Evolutionary conservation across 805 yeast species (phyloP).

Genomic region (Lachancea sp.): DNA sequence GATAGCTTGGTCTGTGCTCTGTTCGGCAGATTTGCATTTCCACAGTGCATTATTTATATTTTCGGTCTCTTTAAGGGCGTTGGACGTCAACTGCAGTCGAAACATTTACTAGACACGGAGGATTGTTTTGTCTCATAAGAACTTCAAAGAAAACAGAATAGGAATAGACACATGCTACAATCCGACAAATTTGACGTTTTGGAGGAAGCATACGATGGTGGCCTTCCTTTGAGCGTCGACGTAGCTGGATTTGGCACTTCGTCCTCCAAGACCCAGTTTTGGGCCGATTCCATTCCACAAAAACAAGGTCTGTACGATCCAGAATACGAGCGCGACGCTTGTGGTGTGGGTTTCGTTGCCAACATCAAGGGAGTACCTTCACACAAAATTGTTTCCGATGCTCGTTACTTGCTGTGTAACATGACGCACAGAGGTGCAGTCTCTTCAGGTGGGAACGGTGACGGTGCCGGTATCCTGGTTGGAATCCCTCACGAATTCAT

Average conservation of each 20-base stretch:
- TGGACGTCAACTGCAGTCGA: too few species aligned
- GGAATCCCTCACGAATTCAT: conserved; percentile 88
- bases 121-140: too few species aligned
- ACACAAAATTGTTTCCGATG: conserved; percentile 92
- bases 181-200: conserved; percentile 27
- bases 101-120: too few species aligned
- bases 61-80: too few species aligned
- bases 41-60: too few species aligned
- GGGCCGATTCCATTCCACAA: conserved; percentile 87
- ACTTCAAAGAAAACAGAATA: too few species aligned
- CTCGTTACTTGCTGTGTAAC: conserved; percentile 78
- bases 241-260: conserved; percentile 1
- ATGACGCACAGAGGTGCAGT: conserved; percentile 99
- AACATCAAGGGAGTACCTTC: conserved; percentile 82
- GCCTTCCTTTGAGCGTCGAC: conserved; percentile 16
- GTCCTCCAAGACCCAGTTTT: conserved; percentile 24
- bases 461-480: conserved; percentile 96
- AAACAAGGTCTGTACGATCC: conserved; percentile 92
- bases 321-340: conserved; percentile 88
- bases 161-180: conserved; percentile 7
- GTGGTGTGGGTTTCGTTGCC: conserved; percentile 98
- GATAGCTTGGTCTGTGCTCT: too few species aligned
- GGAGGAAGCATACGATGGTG: conserved; percentile 29
- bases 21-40: too few species aligned
- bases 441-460: conserved; percentile 95